These are phyloP conservation scores for Ustilago curta DNA, from an alignment of 1,284 basidiomycete species.

Conservation along the genomic window DNA sequence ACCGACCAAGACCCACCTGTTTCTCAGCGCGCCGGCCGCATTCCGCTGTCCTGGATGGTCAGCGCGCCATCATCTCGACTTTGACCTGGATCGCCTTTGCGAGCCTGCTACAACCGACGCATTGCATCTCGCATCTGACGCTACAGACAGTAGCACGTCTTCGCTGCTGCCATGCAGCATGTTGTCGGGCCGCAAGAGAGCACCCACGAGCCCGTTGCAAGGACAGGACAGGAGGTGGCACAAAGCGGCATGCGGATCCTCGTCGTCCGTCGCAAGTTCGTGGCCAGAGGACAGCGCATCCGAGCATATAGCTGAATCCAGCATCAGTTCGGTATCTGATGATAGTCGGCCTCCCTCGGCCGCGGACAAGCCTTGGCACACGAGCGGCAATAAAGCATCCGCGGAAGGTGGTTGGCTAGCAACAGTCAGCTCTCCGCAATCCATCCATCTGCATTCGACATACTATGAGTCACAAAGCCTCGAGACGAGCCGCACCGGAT, in stretches of 20 bases:
- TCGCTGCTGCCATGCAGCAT: background rate
- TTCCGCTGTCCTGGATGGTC: conserved; percentile 54
- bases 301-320: conserved; percentile 33
- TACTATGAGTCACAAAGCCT: background rate
- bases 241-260: conserved; percentile 19
- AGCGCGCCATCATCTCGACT: conserved; percentile 43
- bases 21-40: conserved; percentile 39
- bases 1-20: conserved; percentile 39
- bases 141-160: conserved; percentile 15
- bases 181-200: conserved; percentile 7
- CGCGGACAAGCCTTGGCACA: conserved; percentile 19
- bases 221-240: conserved; percentile 13
- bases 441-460: background rate
- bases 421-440: conserved; percentile 15
- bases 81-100: conserved; percentile 27
- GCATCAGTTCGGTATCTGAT: conserved; percentile 38
- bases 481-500: conserved; percentile 26
- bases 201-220: conserved; percentile 15
- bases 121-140: background rate
- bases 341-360: conserved; percentile 28
- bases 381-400: background rate
- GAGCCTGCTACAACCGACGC: background rate
- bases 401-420: conserved; percentile 21
- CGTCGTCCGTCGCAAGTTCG: conserved; percentile 33
- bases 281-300: conserved; percentile 37